Evolutionary conservation across 2,329 filamentous ascomycete species (phyloP).

Genomic region (Venturia aucupariae): DNA sequence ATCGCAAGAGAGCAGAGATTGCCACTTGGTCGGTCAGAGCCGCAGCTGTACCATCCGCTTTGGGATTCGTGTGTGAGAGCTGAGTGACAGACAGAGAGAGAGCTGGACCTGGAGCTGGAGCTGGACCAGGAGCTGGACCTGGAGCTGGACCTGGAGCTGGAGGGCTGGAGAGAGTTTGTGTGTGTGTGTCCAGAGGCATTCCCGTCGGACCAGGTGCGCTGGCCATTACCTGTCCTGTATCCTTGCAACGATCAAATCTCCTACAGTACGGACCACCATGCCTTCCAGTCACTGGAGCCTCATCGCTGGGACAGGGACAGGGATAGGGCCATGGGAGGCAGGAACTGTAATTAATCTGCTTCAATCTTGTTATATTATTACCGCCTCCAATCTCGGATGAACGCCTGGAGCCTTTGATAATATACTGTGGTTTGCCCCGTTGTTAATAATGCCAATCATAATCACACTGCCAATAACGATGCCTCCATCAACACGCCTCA

Average conservation of each 20-base stretch:
- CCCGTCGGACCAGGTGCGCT: background rate
- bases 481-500: no score
- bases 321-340: background rate
- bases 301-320: background rate
- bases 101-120: no score
- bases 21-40: background rate
- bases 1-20: background rate
- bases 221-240: background rate
- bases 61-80: background rate
- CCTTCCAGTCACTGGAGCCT: constrained; percentile 3
- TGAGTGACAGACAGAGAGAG: background rate
- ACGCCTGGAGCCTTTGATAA: background rate
- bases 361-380: constrained; percentile 10
- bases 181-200: no score
- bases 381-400: constrained; percentile 6
- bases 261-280: background rate
- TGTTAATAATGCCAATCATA: no score
- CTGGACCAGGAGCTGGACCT: no score
- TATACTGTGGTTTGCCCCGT: no score
- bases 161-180: no score
- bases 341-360: constrained; percentile 4
- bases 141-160: no score
- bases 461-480: no score
- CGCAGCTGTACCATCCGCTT: background rate
- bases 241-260: constrained; percentile 6